Base-by-base conservation (phyloP, 2,329 filamentous ascomycete species). In the Talaromyces sp. region DNA sequence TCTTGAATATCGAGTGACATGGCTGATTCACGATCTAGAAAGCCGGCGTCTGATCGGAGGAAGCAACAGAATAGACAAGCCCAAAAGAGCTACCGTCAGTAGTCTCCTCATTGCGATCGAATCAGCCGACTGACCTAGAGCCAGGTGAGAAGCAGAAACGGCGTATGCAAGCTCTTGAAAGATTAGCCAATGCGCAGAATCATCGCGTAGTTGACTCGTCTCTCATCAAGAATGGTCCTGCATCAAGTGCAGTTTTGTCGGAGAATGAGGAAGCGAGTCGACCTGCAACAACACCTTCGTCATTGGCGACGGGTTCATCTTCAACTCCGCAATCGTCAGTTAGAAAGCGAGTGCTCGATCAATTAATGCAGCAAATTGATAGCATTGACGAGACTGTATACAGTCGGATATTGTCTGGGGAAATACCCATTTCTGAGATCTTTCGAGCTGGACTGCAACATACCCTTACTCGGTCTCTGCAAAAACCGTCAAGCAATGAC, bases 41-140 rank as follows among this genome's bases (percentile, higher is more conserved):
- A 58, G 38, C 31, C 50, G 21, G 38, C 69, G 6, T 58, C 57
- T 17, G 57, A 58, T 1, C 50, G 57, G 80, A 80, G 41, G 78
- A 79, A 32, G 81, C 85, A 50, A 66, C 67, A 24, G 69, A 73
- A 53, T 57, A 60, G 52, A 60, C 60, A 31, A 55, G 59, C 38
- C 31, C 52, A 24, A 43, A 65, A 60, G 26, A 61, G 51, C 5
- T 58, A 62, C 24, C 60, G 64, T 53, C 59, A 62, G 54, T 60
- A 58, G 3, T 59, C 64, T 38, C 64, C 27, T 17, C 32, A 46
- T n/a, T 48, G 26, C 11, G 19, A 8, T 19, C 12, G 32, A 35
- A 14, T 3, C 32, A 10, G 8, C 41, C 21, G 41, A n/a, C 55
- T 57, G 27, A 57, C 26, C 9, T 27, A 14, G 6, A 29, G 55